phyloP scores from a whole-genome alignment of 176 grass and related monocot genomes.

The Phyllostachys edulis region DNA sequence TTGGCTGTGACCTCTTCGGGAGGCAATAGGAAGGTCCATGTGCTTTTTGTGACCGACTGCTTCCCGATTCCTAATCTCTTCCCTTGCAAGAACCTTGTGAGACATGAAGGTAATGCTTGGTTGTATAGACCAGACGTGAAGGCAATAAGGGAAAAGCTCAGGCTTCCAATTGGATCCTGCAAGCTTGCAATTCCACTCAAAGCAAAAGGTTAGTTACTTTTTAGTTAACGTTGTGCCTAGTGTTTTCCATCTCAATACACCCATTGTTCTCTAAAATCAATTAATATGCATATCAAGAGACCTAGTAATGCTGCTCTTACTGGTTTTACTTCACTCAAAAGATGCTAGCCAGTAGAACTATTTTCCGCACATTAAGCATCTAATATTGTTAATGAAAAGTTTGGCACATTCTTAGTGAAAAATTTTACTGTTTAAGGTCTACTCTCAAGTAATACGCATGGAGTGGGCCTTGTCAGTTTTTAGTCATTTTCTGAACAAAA shows the following conservation, averaged over 20 bases:
- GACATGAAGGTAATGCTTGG: conserved; percentile 76
- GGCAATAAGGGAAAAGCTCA: conserved; percentile 70
- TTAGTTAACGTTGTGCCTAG: not conserved
- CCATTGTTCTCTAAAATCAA: not conserved
- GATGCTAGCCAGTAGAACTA: not conserved
- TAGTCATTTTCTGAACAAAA: not conserved
- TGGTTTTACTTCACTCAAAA: not conserved
- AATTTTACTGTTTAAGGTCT: conserved; percentile 11
- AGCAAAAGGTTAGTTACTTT: conserved; percentile 62
- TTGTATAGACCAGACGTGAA: conserved; percentile 68
- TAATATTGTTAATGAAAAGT: not conserved
- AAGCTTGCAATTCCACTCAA: conserved; percentile 86
- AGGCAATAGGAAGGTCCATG: conserved; percentile 49
- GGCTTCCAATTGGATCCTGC: conserved; percentile 82
- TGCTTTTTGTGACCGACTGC: conserved; percentile 76
- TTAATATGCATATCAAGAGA: conserved; percentile 4
- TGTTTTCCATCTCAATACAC: not conserved
- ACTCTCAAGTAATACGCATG: not conserved
- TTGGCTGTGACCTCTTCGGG: conserved; percentile 50
- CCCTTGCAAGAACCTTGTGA: conserved; percentile 79
- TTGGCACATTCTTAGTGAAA: not conserved
- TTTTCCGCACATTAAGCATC: not conserved
- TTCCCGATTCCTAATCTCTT: conserved; percentile 84
- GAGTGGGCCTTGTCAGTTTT: not conserved
- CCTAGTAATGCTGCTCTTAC: not conserved